Base-by-base conservation (phyloP, 257 asterid species). In the Solanum chmielewskii region DNA sequence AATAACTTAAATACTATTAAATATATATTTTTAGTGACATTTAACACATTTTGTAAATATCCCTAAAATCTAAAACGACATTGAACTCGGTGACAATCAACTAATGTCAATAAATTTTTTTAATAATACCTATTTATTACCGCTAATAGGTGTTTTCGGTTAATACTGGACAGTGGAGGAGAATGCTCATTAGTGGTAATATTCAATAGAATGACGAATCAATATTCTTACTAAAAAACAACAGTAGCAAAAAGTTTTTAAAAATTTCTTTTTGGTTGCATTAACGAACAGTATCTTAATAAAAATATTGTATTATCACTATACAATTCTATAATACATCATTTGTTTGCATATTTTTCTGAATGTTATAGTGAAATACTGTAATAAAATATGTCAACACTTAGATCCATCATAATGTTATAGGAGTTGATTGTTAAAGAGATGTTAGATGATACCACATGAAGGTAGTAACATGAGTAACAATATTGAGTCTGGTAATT, bases 111-210 rank as follows among this genome's bases (percentile, higher is more conserved):
- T 59, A 59, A 59, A 56, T 8, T 0, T 2, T 18, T 56, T 56
- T 20, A 20, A 4, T 7, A 4, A 2, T 20, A 0, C 12, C 9
- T 59, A 20, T 59, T 20, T 59, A 0, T 59, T 0, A 59, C 12
- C 0, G 12, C 0, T 59, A 59, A 59, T 7, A 59, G 1, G 21
- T 59, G 1, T 20, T 59, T 59, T 8, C 21, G 0, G 0, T 8
- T 41, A 0, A 11, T 56, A 56, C 66, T 59, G 66, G 25, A 20
- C 11, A 59, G 66, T 59, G 66, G 66, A 59, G 25, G 11, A 59
- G 66, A 59, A 59, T 59, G 25, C 11, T 20, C 66, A 59, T 59
- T 20, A 20, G 10, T 8, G 21, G 11, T 59, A 20, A 20, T 59
- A 59, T 59, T 59, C 25, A 59, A 59, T 59, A 59, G 66, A 20